These are phyloP conservation scores for Brasilioporus rufonigricans DNA, from an alignment of 768 basidiomycete species.

Conservation along the genomic window DNA sequence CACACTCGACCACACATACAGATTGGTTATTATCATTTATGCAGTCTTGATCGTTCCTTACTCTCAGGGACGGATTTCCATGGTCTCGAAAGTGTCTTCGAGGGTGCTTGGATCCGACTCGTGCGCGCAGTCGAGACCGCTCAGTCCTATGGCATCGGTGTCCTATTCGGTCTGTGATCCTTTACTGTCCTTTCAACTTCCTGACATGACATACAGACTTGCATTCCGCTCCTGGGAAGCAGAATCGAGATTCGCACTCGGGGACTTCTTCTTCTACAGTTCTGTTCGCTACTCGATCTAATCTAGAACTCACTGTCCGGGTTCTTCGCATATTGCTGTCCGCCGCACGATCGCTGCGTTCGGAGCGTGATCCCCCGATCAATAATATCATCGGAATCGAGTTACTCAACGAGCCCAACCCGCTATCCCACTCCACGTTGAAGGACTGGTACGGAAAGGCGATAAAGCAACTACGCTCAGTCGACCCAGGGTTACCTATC, in stretches of 20 bases:
- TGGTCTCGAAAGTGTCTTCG: conserved; percentile 45
- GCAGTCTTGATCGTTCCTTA: conserved; percentile 55
- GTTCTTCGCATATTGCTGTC: conserved; percentile 46
- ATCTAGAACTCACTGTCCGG: conserved; percentile 47
- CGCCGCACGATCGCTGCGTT: conserved; percentile 44
- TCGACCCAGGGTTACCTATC: conserved; percentile 59
- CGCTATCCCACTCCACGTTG: conserved; percentile 47
- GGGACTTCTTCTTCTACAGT: conserved; percentile 52
- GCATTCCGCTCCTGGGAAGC: conserved; percentile 74
- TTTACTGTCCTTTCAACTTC: conserved; percentile 9
- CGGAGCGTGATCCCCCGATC: conserved; percentile 39
- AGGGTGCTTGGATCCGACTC: conserved; percentile 68
- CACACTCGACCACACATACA: conserved; percentile 24
- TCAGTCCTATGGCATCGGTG: conserved; percentile 57
- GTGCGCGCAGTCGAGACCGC: conserved; percentile 59
- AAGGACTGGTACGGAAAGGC: conserved; percentile 62
- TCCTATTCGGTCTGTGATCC: conserved; percentile 56
- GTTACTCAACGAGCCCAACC: conserved; percentile 59
- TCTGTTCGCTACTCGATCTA: conserved; percentile 46
- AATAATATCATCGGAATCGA: conserved; percentile 55
- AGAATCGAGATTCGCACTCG: conserved; percentile 65
- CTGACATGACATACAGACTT: conserved; percentile 47
- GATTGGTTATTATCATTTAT: conserved; percentile 76
- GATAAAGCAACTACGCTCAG: conserved; percentile 47
- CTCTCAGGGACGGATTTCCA: conserved; percentile 67